A percentile compares a stretch with the other conserved stretches of the same genome.
Evolutionary conservation across 805 yeast species (phyloP).

Genomic region (Isabelozyma gotoi): DNA sequence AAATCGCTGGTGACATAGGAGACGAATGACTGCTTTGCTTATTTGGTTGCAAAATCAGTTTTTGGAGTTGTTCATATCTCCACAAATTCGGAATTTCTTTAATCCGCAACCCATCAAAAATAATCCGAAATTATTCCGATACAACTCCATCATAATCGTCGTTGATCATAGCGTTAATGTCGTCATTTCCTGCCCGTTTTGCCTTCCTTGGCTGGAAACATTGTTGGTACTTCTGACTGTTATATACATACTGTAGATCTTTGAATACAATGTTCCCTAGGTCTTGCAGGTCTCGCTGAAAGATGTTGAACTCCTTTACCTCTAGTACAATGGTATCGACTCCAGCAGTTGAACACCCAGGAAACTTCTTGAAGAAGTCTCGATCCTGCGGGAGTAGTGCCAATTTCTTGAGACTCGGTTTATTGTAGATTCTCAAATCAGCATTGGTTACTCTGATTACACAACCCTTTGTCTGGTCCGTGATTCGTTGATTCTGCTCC

Average conservation of each 20-base stretch:
- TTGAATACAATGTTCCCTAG: not conserved
- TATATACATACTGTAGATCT: not conserved
- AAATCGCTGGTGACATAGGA: not conserved
- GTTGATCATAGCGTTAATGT: no score
- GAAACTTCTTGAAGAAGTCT: constrained; percentile 5
- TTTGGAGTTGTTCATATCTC: not conserved
- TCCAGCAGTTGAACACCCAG: constrained; percentile 2
- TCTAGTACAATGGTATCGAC: constrained; percentile 25
- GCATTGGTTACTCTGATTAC: constrained; percentile 28
- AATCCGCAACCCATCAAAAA: not conserved
- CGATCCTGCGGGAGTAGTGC: constrained; percentile 4
- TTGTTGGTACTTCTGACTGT: not conserved
- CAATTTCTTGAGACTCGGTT: constrained; percentile 7
- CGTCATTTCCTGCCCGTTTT: no score
- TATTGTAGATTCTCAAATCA: constrained; percentile 21
- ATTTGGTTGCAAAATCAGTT: not conserved
- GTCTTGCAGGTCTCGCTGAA: constrained; percentile 29
- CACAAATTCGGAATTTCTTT: not conserved
- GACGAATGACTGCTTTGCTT: not conserved
- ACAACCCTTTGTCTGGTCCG: constrained; percentile 26
- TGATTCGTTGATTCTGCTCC: constrained; percentile 29
- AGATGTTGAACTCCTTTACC: constrained; percentile 27
- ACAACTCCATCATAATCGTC: not conserved
- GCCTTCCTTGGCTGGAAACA: not conserved
- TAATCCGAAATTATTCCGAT: not conserved